Conservation (phyloP, 2,329 filamentous ascomycete species). For the Sporothrix dimorphospora region DNA sequence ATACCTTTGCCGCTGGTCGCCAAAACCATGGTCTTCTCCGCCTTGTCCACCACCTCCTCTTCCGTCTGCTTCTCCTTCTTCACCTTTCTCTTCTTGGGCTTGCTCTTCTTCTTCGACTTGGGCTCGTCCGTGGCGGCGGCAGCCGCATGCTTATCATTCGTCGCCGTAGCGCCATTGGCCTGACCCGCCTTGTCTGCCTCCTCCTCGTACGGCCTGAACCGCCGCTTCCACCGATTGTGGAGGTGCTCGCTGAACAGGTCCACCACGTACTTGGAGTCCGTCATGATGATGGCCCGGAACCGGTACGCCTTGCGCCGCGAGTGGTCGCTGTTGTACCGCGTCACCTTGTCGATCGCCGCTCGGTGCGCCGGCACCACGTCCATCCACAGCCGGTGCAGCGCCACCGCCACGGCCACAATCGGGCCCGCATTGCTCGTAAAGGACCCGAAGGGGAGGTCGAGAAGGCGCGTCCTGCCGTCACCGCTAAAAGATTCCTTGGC, state of each 20-base stretch:
- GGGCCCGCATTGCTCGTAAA: constrained; percentile 22
- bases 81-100: constrained; percentile 1
- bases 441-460: constrained; percentile 20
- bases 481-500: neutral
- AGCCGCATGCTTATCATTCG: too few species aligned
- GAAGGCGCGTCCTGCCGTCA: neutral
- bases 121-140: neutral
- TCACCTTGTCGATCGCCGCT: constrained; percentile 20
- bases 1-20: neutral
- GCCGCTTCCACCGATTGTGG: neutral
- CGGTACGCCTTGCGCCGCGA: constrained; percentile 29
- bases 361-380: constrained; percentile 26
- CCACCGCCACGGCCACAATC: constrained; percentile 21
- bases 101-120: neutral
- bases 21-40: neutral
- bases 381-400: constrained; percentile 22
- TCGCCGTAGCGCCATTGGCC: neutral
- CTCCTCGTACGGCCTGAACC: neutral
- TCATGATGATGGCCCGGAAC: constrained; percentile 25
- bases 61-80: neutral
- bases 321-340: constrained; percentile 28
- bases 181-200: neutral
- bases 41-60: neutral
- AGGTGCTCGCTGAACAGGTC: constrained; percentile 18
- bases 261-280: constrained; percentile 21